These are phyloP conservation scores for Amaranthus palmeri DNA, from an alignment of 148 eudicot species.

Conservation along the genomic window DNA sequence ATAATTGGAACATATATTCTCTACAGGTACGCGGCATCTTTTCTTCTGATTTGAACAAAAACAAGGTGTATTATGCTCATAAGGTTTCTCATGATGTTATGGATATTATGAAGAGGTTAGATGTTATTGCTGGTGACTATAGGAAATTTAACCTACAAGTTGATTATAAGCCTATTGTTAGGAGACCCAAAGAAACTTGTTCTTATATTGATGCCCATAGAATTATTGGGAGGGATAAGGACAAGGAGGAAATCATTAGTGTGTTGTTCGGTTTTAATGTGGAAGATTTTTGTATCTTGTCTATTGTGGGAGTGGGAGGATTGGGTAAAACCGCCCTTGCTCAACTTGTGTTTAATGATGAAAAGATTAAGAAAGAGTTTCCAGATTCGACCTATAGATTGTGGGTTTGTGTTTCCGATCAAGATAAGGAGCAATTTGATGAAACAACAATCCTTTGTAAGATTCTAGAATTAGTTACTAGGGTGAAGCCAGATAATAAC, in stretches of 20 bases:
- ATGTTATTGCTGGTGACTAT: slow-evolving; percentile 3
- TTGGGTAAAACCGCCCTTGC: slow-evolving; percentile 30
- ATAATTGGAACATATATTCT: no score
- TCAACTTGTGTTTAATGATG: slow-evolving; percentile 17
- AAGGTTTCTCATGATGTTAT: slow-evolving; percentile 7
- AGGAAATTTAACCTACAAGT: not conserved
- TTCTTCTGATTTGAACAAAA: not conserved
- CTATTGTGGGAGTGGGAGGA: slow-evolving; percentile 28
- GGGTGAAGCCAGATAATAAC: not conserved
- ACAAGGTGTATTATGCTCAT: not conserved
- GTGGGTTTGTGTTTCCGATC: slow-evolving; percentile 29
- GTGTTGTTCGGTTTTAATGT: not conserved
- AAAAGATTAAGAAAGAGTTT: not conserved
- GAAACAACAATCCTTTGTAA: not conserved
- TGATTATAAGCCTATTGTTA: slow-evolving; percentile 3
- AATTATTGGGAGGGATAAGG: slow-evolving; percentile 20
- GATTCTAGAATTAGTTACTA: not conserved
- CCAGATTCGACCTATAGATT: not conserved
- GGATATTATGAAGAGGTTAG: slow-evolving; percentile 5
- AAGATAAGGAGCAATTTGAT: slow-evolving; percentile 9
- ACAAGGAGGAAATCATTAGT: not conserved
- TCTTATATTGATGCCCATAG: slow-evolving; percentile 6
- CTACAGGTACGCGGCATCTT: slow-evolving; percentile 6
- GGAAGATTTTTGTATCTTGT: slow-evolving; percentile 4
- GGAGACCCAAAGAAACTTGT: slow-evolving; percentile 4